A percentile compares a stretch with the other conserved stretches of the same genome.
phyloP scores from a whole-genome alignment of 2,329 filamentous ascomycete genomes.

The Microascus cirrosus region DNA sequence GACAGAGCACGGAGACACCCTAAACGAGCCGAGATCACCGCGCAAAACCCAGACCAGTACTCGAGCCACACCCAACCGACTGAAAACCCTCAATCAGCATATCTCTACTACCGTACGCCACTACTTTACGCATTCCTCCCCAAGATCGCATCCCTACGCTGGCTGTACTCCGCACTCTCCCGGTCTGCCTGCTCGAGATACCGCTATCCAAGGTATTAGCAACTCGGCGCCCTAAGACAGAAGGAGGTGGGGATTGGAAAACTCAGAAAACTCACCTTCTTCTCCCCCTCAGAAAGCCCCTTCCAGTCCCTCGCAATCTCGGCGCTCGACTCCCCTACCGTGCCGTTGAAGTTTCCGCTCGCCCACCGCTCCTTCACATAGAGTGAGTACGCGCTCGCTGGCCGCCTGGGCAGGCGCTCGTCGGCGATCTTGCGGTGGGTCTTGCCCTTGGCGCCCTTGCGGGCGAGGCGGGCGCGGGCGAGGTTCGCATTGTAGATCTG shows the following conservation, averaged over 20 bases:
- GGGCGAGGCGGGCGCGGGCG: slow-evolving; percentile 30
- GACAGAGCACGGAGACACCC: not conserved
- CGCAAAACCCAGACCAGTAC: not conserved
- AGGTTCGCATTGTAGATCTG: slow-evolving; percentile 33
- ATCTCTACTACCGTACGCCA: not conserved
- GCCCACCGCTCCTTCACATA: slow-evolving; percentile 27
- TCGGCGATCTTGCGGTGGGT: slow-evolving; percentile 25
- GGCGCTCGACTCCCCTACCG: slow-evolving; percentile 10
- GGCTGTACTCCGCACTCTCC: slow-evolving; percentile 8
- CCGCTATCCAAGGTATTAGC: not conserved
- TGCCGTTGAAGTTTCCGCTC: slow-evolving; percentile 13
- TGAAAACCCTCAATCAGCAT: not conserved
- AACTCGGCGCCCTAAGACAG: not conserved
- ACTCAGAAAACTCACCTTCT: slow-evolving; percentile 18
- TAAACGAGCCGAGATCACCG: not conserved
- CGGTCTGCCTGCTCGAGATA: slow-evolving; percentile 20
- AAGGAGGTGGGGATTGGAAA: not conserved
- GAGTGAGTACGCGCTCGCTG: slow-evolving; percentile 18
- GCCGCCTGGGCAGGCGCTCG: slow-evolving; percentile 32
- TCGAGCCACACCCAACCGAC: not conserved
- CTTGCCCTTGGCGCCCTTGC: slow-evolving; percentile 15
- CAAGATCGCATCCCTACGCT: slow-evolving; percentile 13
- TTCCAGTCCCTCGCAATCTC: slow-evolving; percentile 29
- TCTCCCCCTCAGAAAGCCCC: slow-evolving; percentile 25
- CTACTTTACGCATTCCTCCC: not conserved